phyloP scores from a whole-genome alignment of 2,329 filamentous ascomycete species.

The Pseudogymnoascus sp. region DNA sequence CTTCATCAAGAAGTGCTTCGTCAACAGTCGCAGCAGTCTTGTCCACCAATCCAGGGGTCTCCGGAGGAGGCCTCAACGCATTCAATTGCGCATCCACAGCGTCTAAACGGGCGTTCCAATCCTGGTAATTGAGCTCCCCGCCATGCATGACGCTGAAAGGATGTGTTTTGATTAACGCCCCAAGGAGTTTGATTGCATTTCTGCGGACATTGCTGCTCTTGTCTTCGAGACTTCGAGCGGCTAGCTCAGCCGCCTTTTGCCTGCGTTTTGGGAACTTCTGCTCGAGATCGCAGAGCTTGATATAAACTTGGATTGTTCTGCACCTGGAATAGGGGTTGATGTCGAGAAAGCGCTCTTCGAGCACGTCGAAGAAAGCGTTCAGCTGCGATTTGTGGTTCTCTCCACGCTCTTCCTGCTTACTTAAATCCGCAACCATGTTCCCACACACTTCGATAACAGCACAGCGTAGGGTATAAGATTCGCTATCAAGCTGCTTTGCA shows the following conservation, averaged over 20 bases:
- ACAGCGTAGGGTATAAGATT: constrained; percentile 91
- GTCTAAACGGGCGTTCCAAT: constrained; percentile 79
- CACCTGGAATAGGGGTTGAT: constrained; percentile 95
- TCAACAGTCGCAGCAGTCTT: constrained; percentile 66
- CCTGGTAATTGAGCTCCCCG: constrained; percentile 73
- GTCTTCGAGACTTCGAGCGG: constrained; percentile 84
- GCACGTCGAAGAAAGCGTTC: constrained; percentile 92
- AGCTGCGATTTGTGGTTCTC: constrained; percentile 94
- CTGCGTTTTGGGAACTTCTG: constrained; percentile 91
- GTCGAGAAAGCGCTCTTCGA: constrained; percentile 93
- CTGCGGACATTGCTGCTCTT: constrained; percentile 96
- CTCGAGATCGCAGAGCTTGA: constrained; percentile 87
- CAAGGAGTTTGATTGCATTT: constrained; percentile 90
- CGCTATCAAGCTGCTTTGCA: constrained; percentile 91
- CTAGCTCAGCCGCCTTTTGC: constrained; percentile 80
- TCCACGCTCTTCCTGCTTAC: constrained; percentile 81
- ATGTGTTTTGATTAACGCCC: constrained; percentile 84
- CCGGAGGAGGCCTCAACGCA: constrained; percentile 70
- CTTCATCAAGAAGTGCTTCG: constrained; percentile 75
- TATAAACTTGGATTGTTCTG: constrained; percentile 85
- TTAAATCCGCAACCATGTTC: constrained; percentile 86
- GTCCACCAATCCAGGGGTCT: constrained; percentile 63
- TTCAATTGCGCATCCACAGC: constrained; percentile 78
- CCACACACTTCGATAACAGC: constrained; percentile 95
- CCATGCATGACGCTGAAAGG: constrained; percentile 91